Percentiles rank a stretch among this genome's conserved stretches.
phyloP scores from a whole-genome alignment of 1,284 basidiomycete species.

The Megacollybia platyphylla region DNA sequence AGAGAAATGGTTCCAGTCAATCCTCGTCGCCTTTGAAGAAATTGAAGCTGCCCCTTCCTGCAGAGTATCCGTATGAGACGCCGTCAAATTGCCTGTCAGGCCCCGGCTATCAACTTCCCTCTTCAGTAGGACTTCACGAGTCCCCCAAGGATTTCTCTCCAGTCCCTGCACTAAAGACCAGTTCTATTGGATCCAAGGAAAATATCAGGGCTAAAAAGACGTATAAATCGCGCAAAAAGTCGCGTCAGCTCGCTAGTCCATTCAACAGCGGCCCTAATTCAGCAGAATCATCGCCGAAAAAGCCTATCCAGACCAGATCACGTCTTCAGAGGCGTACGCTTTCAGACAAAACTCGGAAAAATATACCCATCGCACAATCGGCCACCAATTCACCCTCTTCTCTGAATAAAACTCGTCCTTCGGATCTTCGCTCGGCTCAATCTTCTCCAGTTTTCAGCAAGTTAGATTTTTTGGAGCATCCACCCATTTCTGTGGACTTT shows the following conservation, averaged over 20 bases:
- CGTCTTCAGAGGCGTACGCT: constrained; percentile 12
- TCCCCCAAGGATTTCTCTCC: constrained; percentile 10
- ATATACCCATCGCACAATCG: constrained; percentile 12
- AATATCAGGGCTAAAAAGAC: constrained; percentile 3
- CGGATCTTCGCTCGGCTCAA: constrained; percentile 13
- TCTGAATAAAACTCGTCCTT: constrained; percentile 13
- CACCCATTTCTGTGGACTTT: constrained; percentile 19
- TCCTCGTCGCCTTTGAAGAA: constrained; percentile 6
- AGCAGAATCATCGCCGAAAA: constrained; percentile 24
- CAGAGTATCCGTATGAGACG: constrained; percentile 6
- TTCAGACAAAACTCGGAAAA: constrained; percentile 15
- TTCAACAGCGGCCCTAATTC: constrained; percentile 29
- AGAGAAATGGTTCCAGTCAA: background rate
- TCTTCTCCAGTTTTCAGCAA: constrained; percentile 5
- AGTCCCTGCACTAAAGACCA: constrained; percentile 6
- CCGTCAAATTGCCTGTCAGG: constrained; percentile 6
- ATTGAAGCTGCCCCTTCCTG: constrained; percentile 5
- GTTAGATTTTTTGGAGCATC: constrained; percentile 10
- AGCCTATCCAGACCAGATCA: background rate
- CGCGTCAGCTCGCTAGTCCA: constrained; percentile 10
- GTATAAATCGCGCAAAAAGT: background rate
- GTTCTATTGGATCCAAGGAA: constrained; percentile 8
- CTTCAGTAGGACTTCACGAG: constrained; percentile 8
- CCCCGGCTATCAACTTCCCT: constrained; percentile 9
- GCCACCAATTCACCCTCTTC: constrained; percentile 13